Evolutionary conservation across 2,329 filamentous ascomycete genomes (phyloP).

Genomic region (Xylariaceae sp.): DNA sequence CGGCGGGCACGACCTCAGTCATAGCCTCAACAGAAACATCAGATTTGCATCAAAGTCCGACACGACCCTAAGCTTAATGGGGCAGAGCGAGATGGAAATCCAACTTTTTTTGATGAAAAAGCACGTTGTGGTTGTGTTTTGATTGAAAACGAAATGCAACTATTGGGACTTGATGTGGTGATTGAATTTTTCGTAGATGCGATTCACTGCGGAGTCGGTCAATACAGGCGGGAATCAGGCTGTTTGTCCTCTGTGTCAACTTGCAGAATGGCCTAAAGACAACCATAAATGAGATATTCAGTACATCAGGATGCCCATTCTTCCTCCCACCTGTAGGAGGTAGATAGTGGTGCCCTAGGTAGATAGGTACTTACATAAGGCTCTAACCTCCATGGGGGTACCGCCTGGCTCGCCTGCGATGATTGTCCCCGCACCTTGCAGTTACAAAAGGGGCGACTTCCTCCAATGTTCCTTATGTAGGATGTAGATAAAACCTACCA

Average conservation of each 20-base stretch:
- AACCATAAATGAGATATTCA: no score
- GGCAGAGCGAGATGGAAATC: constrained; percentile 29
- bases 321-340: no score
- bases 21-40: constrained; percentile 65
- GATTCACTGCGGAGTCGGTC: constrained; percentile 11
- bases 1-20: constrained; percentile 63
- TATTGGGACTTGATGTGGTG: constrained; percentile 15
- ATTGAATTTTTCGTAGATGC: constrained; percentile 23
- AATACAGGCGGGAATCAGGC: constrained; percentile 10
- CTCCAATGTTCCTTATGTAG: no score
- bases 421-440: no score
- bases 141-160: constrained; percentile 27
- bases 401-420: no score
- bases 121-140: constrained; percentile 29
- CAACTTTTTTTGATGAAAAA: constrained; percentile 33
- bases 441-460: no score
- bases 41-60: constrained; percentile 61
- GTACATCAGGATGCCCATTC: no score
- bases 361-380: no score
- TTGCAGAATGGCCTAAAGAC: no score
- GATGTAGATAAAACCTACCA: no score
- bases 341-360: no score
- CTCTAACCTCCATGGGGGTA: no score
- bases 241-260: constrained; percentile 11
- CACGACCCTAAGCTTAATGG: constrained; percentile 36